phyloP scores from a whole-genome alignment of 495 filamentous ascomycete genomes.

The Pseudomonodictys pantanalensis region DNA sequence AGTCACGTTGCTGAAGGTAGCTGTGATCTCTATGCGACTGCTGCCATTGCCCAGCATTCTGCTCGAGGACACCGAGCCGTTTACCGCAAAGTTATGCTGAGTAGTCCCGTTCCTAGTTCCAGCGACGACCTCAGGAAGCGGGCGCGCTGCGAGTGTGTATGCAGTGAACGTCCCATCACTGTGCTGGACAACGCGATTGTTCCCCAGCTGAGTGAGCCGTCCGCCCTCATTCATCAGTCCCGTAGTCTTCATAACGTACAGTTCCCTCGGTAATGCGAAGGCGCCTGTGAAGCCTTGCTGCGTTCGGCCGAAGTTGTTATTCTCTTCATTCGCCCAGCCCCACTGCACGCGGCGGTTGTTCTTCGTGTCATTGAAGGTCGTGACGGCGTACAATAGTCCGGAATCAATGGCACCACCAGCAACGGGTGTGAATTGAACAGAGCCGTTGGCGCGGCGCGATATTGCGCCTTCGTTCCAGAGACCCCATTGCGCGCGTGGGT shows the following conservation, averaged over 20 bases:
- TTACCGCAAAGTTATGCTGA: conserved; percentile 1
- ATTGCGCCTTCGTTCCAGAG: conserved; percentile 46
- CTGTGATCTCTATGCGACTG: conserved; percentile 34
- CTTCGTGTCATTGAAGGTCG: conserved; percentile 46
- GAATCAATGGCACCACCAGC: conserved; percentile 45
- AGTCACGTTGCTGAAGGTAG: conserved; percentile 31
- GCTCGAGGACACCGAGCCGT: conserved; percentile 12
- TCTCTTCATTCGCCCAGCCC: conserved; percentile 47
- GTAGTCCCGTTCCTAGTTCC: conserved; percentile 31
- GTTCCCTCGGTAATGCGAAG: conserved; percentile 43
- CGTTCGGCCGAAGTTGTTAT: conserved; percentile 38
- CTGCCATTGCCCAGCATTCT: conserved; percentile 27
- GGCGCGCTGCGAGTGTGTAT: conserved; percentile 42
- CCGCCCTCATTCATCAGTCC: conserved; percentile 36
- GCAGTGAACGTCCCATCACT: conserved; percentile 41
- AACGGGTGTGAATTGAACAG: conserved; percentile 39
- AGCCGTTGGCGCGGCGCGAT: conserved; percentile 40
- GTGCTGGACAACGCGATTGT: conserved; percentile 30
- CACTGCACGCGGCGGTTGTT: conserved; percentile 45
- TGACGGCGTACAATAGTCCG: conserved; percentile 46
- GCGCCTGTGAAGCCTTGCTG: conserved; percentile 48
- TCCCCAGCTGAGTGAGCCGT: conserved; percentile 30
- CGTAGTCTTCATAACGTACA: conserved; percentile 43
- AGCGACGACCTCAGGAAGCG: conserved; percentile 43
- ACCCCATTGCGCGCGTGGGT: conserved; percentile 39